Percentiles rank a stretch among this genome's conserved stretches.
These are phyloP conservation scores for Cerrena zonata DNA, from an alignment of 1,284 basidiomycete species.

Conservation along the genomic window DNA sequence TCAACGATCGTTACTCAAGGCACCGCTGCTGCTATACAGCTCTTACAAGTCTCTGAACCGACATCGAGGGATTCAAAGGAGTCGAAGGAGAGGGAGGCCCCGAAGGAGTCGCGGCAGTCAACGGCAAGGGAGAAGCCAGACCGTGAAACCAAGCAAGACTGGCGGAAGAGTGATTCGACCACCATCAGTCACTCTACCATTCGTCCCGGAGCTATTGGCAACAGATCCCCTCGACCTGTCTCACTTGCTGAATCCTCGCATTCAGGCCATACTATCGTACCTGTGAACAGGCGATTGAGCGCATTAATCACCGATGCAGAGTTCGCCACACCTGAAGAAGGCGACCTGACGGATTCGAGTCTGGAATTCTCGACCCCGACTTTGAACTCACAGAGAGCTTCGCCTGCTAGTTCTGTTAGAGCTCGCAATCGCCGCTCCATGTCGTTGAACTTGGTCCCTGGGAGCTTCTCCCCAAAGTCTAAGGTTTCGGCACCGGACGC, in stretches of 20 bases:
- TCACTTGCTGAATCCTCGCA: slow-evolving; percentile 71
- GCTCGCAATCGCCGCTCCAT: slow-evolving; percentile 54
- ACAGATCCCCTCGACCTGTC: slow-evolving; percentile 58
- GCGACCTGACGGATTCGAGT: slow-evolving; percentile 15
- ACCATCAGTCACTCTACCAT: slow-evolving; percentile 62
- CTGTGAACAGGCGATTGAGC: slow-evolving; percentile 56
- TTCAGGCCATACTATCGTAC: slow-evolving; percentile 65
- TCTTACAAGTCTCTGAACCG: slow-evolving; percentile 19
- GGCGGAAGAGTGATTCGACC: slow-evolving; percentile 71
- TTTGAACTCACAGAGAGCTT: slow-evolving; percentile 12
- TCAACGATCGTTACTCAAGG: slow-evolving; percentile 17
- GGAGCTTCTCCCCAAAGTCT: neutral
- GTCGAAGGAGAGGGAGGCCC: neutral
- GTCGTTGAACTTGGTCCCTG: slow-evolving; percentile 39
- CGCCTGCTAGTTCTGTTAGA: slow-evolving; percentile 31
- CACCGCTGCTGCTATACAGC: slow-evolving; percentile 30
- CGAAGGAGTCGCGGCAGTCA: neutral
- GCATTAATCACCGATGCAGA: slow-evolving; percentile 62
- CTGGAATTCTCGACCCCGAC: slow-evolving; percentile 2
- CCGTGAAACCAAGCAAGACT: slow-evolving; percentile 48
- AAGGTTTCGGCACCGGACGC: slow-evolving; percentile 7
- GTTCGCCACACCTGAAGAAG: slow-evolving; percentile 38
- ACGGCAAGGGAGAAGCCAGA: slow-evolving; percentile 23
- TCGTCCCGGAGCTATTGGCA: slow-evolving; percentile 45
- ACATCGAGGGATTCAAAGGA: slow-evolving; percentile 3